Conservation (phyloP, 768 basidiomycete species). For the Candolleomyces aberdarensis region DNA sequence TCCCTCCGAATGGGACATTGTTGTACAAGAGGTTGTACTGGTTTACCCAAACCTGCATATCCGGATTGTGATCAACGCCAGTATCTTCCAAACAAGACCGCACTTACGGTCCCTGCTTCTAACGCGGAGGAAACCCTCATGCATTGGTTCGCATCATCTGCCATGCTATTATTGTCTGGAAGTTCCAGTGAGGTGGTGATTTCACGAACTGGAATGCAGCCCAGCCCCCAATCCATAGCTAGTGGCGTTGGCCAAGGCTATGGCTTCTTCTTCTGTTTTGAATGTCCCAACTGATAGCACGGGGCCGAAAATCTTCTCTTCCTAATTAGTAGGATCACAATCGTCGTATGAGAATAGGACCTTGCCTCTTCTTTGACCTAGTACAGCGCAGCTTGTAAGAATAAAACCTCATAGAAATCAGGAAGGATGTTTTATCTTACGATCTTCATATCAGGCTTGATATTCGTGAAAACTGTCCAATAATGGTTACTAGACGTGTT, state of each 20-base stretch:
- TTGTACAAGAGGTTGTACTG: conserved; percentile 81
- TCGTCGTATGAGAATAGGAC: conserved; percentile 9
- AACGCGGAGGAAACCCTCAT: conserved; percentile 84
- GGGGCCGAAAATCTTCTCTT: conserved; percentile 84
- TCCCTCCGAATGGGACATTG: conserved; percentile 94
- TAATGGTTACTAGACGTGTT: neutral
- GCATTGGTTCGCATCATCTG: conserved; percentile 82
- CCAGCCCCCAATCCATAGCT: conserved; percentile 91
- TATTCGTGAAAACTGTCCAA: conserved; percentile 73
- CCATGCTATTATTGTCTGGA: conserved; percentile 1
- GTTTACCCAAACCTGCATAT: conserved; percentile 81
- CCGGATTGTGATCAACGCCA: neutral
- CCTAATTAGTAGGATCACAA: conserved; percentile 11
- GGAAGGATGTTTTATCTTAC: conserved; percentile 39
- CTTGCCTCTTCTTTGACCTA: conserved; percentile 71
- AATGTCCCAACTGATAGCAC: conserved; percentile 84
- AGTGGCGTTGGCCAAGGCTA: conserved; percentile 82
- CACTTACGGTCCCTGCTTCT: conserved; percentile 82
- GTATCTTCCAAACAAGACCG: conserved; percentile 9
- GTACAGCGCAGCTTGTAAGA: conserved; percentile 4
- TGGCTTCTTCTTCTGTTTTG: conserved; percentile 83
- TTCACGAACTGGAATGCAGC: conserved; percentile 72
- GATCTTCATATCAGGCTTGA: conserved; percentile 80
- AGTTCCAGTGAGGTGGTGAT: neutral
- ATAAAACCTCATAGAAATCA: conserved; percentile 2